These are phyloP conservation scores for Detonula confervacea DNA, from an alignment of 352 stramenopile genomes.

Conservation along the genomic window DNA sequence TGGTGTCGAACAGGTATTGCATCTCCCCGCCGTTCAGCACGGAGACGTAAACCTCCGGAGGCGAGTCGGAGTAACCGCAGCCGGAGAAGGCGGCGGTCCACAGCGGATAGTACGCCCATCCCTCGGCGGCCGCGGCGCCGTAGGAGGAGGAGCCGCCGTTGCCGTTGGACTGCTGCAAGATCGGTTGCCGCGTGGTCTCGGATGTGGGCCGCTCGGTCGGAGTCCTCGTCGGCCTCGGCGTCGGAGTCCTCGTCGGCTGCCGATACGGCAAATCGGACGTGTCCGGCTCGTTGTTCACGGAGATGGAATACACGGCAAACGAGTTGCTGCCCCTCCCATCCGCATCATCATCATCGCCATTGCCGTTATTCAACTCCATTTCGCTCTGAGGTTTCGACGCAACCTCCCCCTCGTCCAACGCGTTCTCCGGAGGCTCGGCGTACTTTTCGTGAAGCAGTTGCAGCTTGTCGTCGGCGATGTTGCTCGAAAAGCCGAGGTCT, in stretches of 20 bases:
- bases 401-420: background rate
- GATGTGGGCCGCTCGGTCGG: background rate
- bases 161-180: too few relatives aligned
- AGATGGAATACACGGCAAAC: background rate
- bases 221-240: background rate
- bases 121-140: too few relatives aligned
- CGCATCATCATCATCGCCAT: background rate
- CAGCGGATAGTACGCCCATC: too few relatives aligned
- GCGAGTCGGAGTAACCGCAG: too few relatives aligned
- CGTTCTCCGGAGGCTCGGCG: background rate
- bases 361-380: background rate
- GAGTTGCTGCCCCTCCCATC: background rate
- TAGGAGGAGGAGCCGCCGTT: too few relatives aligned
- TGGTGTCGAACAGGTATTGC: too few relatives aligned
- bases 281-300: conserved; percentile 12
- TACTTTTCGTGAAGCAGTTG: background rate
- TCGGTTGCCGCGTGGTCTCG: too few relatives aligned
- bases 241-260: background rate
- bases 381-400: background rate
- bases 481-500: background rate
- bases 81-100: too few relatives aligned
- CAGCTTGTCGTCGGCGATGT: background rate
- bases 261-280: conserved; percentile 5
- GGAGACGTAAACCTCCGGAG: too few relatives aligned
- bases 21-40: too few relatives aligned